Conservation (phyloP, 306 rosid genomes). For the Acacia acuminata region DNA sequence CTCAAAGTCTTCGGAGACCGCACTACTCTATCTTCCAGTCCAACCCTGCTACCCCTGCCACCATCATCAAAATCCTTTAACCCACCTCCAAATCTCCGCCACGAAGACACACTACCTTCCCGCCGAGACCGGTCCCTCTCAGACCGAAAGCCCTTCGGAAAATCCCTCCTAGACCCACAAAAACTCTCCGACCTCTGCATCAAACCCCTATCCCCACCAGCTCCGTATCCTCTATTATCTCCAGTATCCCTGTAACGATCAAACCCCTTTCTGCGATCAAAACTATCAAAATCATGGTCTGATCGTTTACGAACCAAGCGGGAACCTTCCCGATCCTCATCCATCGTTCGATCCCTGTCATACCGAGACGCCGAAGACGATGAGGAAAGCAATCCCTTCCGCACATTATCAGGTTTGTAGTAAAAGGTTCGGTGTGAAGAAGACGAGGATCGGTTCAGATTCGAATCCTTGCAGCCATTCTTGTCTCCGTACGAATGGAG, state of each 20-base stretch:
- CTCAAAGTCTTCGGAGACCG: conserved; percentile 57
- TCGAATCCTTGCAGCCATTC: conserved; percentile 52
- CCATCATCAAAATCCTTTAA: conserved; percentile 77
- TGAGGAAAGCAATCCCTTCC: conserved; percentile 63
- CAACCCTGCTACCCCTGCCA: conserved; percentile 49
- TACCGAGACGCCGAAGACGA: conserved; percentile 55
- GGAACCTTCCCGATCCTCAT: conserved; percentile 75
- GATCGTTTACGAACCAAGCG: conserved; percentile 79
- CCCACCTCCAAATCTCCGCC: conserved; percentile 63
- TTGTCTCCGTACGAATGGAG: conserved; percentile 70
- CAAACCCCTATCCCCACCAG: conserved; percentile 57
- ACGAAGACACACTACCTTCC: conserved; percentile 82
- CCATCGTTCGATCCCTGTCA: conserved; percentile 69
- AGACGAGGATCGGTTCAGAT: conserved; percentile 63
- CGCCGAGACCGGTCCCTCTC: conserved; percentile 88
- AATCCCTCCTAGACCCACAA: conserved; percentile 73
- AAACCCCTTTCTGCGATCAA: conserved; percentile 78
- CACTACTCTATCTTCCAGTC: conserved; percentile 52
- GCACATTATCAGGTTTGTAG: conserved; percentile 60
- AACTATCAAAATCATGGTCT: conserved; percentile 78
- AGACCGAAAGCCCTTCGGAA: conserved; percentile 92
- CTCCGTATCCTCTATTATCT: conserved; percentile 45
- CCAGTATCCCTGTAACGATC: conserved; percentile 74
- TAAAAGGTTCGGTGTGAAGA: conserved; percentile 66
- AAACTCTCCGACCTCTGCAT: conserved; percentile 92